Evolutionary conservation across 371 early-diverging fungal genomes (phyloP), one percentile per base, ranked within the genome.

Genomic region (Mucor indicus): DNA sequence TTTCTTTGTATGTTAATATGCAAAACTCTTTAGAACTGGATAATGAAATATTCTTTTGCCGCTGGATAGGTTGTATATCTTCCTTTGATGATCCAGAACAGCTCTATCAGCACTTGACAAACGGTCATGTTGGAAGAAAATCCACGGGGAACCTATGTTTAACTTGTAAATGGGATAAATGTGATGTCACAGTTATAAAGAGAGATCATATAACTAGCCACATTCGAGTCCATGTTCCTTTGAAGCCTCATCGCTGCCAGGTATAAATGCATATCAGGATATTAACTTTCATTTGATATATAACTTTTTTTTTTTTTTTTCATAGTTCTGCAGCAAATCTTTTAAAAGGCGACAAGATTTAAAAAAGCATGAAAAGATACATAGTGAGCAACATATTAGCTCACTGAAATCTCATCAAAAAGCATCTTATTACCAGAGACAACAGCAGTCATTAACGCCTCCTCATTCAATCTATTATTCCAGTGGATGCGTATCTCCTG

Each of bases 161-260:
- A 20, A 77, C 75, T 38, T 96, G 97, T 65, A 79, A 81, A 43
- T 96, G 96, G 96, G 86, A 84, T 15, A 81, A 76, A 39, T 95
- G 97, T 68, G 68, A 71, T 29, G 80, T 85, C 23, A 68, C 72
- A 17, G 84, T 86, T 16, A 64, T 77, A 25, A 96, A 95, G 72
- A 73, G 97, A 55, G 96, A 96, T 71, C 97, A 96, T 62, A 88
- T 95, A 49, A 95, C 94, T 16, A 89, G 90, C 16, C 97, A 96
- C 62, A 64, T 95, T 48, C 75, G 93, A 51, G 89, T 92, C 16
- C 97, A 96, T 64, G 83, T 96, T 16, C 85, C 92, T n/a, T 78
- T 91, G 20, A 93, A 93, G 64, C 95, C 95, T 16, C 82, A 90
- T 69, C 73, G 62, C 25, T 96, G 96, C 67, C 62, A 55, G 48